Evolutionary conservation across 1,139 yeast species (phyloP), one percentile per base, ranked within the genome.

Genomic region (Scheffersomyces lignicola): DNA sequence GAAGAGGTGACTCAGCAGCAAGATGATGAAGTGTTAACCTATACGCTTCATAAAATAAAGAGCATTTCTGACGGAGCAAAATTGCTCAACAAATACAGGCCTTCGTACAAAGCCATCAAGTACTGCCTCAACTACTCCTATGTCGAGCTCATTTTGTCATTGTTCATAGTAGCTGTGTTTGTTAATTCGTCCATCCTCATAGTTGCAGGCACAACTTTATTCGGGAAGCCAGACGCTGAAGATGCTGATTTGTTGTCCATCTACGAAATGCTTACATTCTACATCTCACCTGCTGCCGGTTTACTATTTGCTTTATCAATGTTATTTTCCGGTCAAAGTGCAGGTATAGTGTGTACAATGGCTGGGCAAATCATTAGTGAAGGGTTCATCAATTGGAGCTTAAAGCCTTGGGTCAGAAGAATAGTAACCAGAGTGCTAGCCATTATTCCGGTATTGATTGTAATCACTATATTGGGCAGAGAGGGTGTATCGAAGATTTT

Each of bases 361-460:
- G 81, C 90, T 1, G 92, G 92, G 2, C 90, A 84, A 58, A 80
- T 84, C 56, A 83, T 84, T 8, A 78, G 87, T 37, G 94, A 84
- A 55, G 94, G 94, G 0, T 84, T 83, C 49, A 62, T 84, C 31
- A 76, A 83, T 42, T 84, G 92, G 94, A 69, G 78, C 1, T 48
- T 83, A 18, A 66, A 76, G 32, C 90, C 92, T 2, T 76, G 85
- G 62, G 51, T 80, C n/a, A 73, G 92, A 56, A 67, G 94, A 45
- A 62, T 84, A 8, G 55, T 79, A n/a, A 84, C 92, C 0, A 67
- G 94, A 51, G 71, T 80, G 3, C 74, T 84, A 23, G 87, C 90
- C 4, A 81, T 84, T 31, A 63, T 83, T 2, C 94, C 92, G 1
- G 86, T 88, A 43, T 55, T 84, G 30, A 57, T 80, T 14, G 72